Base-by-base conservation (phyloP, 352 stramenopile species). In the Globisporangium canariense region DNA sequence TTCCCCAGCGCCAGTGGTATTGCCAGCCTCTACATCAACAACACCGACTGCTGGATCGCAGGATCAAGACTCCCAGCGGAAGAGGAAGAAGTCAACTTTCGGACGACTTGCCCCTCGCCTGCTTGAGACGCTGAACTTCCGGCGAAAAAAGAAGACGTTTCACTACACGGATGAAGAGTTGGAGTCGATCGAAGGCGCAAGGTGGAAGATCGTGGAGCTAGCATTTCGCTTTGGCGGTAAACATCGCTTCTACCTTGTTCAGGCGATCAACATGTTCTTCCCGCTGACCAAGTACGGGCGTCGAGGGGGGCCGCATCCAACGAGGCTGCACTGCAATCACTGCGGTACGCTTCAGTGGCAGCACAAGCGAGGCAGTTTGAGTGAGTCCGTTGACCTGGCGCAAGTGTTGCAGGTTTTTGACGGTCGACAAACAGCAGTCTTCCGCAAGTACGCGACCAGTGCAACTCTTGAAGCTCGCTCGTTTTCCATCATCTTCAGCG, bases 231-330 rank as follows among this genome's bases (percentile, higher is more conserved):
- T 93, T 59, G 86, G 86, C 25, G 86, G 86, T 58, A 89, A 93
- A 61, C 84, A 95, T 53, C 81, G 86, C 0, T 88, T 85, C 58
- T 93, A 95, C 58, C 65, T 95, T 57, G 86, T 93, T n/a, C 83
- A 95, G 54, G 84, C 86, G 9, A 75, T 95, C 55, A 95, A 95
- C 59, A 93, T 91, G 82, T 93, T 95, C 60, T 87, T 84, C 62
- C 83, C 84, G 20, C 56, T 95, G 47, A 66, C 82, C 38, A 95
- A 95, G 66, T 95, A 91, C 65, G 86, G 86, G 4, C 83, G 86
- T 20, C 82, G 82, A 46, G 86, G 86, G 10, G 81, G 77, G 18
- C 79, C 81, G 0, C 86, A 95, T 54, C 53, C 75, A 14, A 95
- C 86, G 22, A 71, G 83, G 18, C 75, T 95, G 20, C 81, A 93